A percentile compares a stretch with the other conserved stretches of the same genome.
Conservation (phyloP, 75 land plant species). For the Pinus albicaulis region DNA sequence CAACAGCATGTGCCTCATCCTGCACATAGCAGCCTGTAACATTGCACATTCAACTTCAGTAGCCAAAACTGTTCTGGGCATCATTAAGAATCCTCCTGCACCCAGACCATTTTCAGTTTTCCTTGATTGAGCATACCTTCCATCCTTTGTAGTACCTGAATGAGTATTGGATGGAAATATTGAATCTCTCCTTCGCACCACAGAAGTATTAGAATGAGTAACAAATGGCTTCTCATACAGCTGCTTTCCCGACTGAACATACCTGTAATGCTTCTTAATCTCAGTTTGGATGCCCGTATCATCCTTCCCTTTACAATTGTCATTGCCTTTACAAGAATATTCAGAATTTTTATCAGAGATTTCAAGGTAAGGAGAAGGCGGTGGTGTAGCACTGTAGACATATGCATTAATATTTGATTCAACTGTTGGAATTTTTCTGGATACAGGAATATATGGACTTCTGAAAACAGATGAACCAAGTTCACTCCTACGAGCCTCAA, state of each 20-base stretch:
- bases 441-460: slow-evolving; percentile 72
- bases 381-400: slow-evolving; percentile 79
- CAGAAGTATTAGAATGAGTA: slow-evolving; percentile 16
- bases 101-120: slow-evolving; percentile 19
- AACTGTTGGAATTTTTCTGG: slow-evolving; percentile 35
- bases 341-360: slow-evolving; percentile 39
- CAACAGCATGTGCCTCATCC: slow-evolving; percentile 41
- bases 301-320: slow-evolving; percentile 10
- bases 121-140: slow-evolving; percentile 14
- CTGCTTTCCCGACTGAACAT: slow-evolving; percentile 27
- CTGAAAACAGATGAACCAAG: slow-evolving; percentile 43
- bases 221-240: slow-evolving; percentile 7
- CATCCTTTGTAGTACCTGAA: slow-evolving; percentile 17
- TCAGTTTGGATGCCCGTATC: slow-evolving; percentile 6
- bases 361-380: slow-evolving; percentile 48
- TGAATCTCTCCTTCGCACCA: slow-evolving; percentile 16
- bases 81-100: slow-evolving; percentile 20
- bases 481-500: slow-evolving; percentile 53
- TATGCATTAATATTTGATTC: slow-evolving; percentile 40
- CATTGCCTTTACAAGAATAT: slow-evolving; percentile 13
- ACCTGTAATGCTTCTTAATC: slow-evolving; percentile 35
- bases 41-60: slow-evolving; percentile 84
- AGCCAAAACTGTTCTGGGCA: slow-evolving; percentile 56
- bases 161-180: slow-evolving; percentile 15
- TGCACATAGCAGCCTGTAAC: slow-evolving; percentile 76